These are phyloP conservation scores for Lasiodiplodia sp. DNA, from an alignment of 2,329 filamentous ascomycete species.

Conservation along the genomic window DNA sequence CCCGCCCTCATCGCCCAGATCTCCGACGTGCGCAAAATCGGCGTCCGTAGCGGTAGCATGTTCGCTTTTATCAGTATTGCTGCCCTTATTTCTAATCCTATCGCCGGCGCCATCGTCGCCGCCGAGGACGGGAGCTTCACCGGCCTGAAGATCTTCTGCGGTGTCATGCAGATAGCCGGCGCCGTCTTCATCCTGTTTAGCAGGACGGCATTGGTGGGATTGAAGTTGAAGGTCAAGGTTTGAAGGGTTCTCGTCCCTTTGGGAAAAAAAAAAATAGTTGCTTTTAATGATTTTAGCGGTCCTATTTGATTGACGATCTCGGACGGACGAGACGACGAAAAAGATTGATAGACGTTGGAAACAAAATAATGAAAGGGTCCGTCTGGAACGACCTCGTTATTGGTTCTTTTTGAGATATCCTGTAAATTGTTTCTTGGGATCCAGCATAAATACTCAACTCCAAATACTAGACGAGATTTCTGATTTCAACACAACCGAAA, in stretches of 20 bases:
- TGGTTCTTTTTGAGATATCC: neutral
- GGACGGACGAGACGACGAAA: neutral
- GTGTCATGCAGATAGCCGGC: constrained; percentile 59
- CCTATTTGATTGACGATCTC: neutral
- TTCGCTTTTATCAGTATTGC: constrained; percentile 70
- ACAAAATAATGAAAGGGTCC: neutral
- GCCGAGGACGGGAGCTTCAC: constrained; percentile 57
- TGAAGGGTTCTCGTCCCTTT: constrained; percentile 19
- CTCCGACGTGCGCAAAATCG: constrained; percentile 72
- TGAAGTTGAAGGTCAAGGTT: constrained; percentile 37
- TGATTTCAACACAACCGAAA: no score
- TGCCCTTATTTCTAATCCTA: constrained; percentile 71
- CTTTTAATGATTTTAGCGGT: neutral
- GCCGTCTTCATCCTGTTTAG: constrained; percentile 42
- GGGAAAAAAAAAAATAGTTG: neutral
- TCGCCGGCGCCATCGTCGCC: constrained; percentile 60
- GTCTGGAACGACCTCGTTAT: constrained; percentile 10
- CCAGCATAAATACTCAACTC: neutral
- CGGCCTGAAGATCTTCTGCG: constrained; percentile 71
- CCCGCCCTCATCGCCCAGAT: constrained; percentile 74
- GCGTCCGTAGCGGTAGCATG: constrained; percentile 70
- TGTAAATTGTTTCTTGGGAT: neutral
- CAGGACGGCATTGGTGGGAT: constrained; percentile 39
- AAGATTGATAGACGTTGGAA: constrained; percentile 6
- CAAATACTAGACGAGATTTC: no score